These are phyloP conservation scores for Polyporus tsugae DNA, from an alignment of 1,284 basidiomycete genomes.

Conservation along the genomic window DNA sequence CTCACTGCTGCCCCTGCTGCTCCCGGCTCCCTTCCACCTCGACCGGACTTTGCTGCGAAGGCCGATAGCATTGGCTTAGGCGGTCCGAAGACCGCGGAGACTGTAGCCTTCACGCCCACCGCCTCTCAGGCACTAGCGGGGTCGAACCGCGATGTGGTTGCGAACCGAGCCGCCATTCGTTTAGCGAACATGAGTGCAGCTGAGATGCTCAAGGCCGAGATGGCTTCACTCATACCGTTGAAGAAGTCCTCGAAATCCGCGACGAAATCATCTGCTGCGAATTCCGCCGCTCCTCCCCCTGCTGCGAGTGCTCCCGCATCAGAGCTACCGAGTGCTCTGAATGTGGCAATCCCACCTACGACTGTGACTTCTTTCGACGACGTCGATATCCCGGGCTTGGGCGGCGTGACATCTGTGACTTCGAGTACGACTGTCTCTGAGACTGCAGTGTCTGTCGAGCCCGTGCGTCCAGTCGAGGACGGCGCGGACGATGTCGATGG, in stretches of 20 bases:
- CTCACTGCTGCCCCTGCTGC: constrained; percentile 56
- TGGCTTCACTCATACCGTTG: constrained; percentile 73
- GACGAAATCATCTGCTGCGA: constrained; percentile 41
- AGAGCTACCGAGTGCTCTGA: constrained; percentile 25
- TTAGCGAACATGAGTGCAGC: constrained; percentile 98
- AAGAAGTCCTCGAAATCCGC: constrained; percentile 53
- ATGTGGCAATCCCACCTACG: constrained; percentile 11
- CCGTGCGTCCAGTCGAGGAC: constrained; percentile 21
- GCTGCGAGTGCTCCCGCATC: constrained; percentile 25
- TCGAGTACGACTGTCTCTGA: constrained; percentile 20
- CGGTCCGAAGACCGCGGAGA: constrained; percentile 61
- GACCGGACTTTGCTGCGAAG: constrained; percentile 72
- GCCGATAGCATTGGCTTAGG: constrained; percentile 81
- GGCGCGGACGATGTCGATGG: constrained; percentile 35
- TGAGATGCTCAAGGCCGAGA: constrained; percentile 91
- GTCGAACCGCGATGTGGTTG: constrained; percentile 87
- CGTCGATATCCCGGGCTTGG: constrained; percentile 45
- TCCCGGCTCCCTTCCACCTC: constrained; percentile 60
- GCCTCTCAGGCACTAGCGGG: constrained; percentile 76
- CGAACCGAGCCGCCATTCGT: constrained; percentile 88
- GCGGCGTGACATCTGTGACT: constrained; percentile 27
- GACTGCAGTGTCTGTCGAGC: constrained; percentile 20
- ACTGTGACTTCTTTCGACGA: constrained; percentile 30
- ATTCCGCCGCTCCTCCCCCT: constrained; percentile 31
- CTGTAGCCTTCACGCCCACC: constrained; percentile 60